Evolutionary conservation across 345 rosid species (phyloP).

Genomic region (Pelargonium nanum): DNA sequence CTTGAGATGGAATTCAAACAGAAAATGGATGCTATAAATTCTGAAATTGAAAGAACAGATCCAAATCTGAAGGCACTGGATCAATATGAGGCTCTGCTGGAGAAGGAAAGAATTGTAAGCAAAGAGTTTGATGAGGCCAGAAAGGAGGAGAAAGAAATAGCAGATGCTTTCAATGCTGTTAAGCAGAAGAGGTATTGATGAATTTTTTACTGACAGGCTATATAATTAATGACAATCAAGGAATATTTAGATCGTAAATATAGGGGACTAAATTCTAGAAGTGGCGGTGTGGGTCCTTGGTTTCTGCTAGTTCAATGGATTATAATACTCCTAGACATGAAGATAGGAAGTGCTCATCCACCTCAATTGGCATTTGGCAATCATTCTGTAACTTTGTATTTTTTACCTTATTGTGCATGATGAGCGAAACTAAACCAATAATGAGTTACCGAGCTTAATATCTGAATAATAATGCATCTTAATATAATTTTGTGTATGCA

Average conservation of each 20-base stretch:
- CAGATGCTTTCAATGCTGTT: slow-evolving; percentile 64
- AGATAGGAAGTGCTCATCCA: too few species aligned
- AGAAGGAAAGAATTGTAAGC: slow-evolving; percentile 65
- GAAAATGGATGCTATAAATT: slow-evolving; percentile 52
- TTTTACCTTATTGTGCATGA: too few species aligned
- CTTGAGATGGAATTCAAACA: slow-evolving; percentile 64
- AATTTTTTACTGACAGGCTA: background rate
- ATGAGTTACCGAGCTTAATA: too few species aligned
- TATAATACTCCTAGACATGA: too few species aligned
- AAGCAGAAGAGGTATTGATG: slow-evolving; percentile 68
- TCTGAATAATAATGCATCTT: slow-evolving; percentile 4
- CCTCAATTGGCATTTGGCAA: too few species aligned
- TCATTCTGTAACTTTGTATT: background rate
- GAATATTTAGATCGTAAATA: too few species aligned
- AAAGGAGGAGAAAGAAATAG: slow-evolving; percentile 75
- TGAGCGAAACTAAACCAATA: too few species aligned
- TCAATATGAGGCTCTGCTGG: slow-evolving; percentile 76
- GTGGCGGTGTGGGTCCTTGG: too few species aligned
- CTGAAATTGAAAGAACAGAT: slow-evolving; percentile 85
- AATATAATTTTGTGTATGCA: slow-evolving; percentile 25
- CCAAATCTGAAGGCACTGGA: slow-evolving; percentile 94
- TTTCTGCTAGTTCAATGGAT: too few species aligned
- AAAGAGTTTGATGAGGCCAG: slow-evolving; percentile 84
- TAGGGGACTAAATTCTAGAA: too few species aligned
- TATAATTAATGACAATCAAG: background rate